A percentile compares a stretch with the other conserved stretches of the same genome.
Evolutionary conservation across 2,329 filamentous ascomycete genomes (phyloP).

Genomic region (Aspergillus fischeri): DNA sequence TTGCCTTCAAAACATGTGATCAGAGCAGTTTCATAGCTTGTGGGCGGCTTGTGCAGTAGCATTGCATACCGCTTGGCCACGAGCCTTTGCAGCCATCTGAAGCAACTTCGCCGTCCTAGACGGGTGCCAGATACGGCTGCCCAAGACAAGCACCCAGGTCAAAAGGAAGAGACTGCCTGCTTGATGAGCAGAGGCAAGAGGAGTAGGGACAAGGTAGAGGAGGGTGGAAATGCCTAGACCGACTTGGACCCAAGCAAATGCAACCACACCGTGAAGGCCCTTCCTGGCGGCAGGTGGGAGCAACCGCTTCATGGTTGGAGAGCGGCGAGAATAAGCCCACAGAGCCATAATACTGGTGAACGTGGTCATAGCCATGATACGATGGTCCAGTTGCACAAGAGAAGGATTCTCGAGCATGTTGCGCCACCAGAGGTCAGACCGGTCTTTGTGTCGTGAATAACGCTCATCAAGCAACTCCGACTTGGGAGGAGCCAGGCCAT

Average conservation of each 20-base stretch:
- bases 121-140: slow-evolving; percentile 72
- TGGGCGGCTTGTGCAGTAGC: slow-evolving; percentile 21
- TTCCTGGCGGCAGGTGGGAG: slow-evolving; percentile 57
- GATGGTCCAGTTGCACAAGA: slow-evolving; percentile 91
- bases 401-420: slow-evolving; percentile 98
- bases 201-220: slow-evolving; percentile 87
- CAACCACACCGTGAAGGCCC: slow-evolving; percentile 74
- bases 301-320: slow-evolving; percentile 57
- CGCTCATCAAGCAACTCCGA: slow-evolving; percentile 80
- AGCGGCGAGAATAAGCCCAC: slow-evolving; percentile 73
- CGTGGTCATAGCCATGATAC: slow-evolving; percentile 84
- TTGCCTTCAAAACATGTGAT: neutral
- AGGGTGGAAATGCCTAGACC: slow-evolving; percentile 84
- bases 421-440: slow-evolving; percentile 87
- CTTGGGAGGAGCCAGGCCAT: slow-evolving; percentile 73
- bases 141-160: slow-evolving; percentile 75
- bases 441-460: slow-evolving; percentile 75
- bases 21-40: slow-evolving; percentile 11
- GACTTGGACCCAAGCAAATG: slow-evolving; percentile 77
- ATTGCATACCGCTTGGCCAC: slow-evolving; percentile 22
- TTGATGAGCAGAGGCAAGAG: slow-evolving; percentile 86
- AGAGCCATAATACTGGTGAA: slow-evolving; percentile 76
- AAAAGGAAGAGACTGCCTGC: slow-evolving; percentile 82
- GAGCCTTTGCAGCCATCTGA: slow-evolving; percentile 39
- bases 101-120: slow-evolving; percentile 60